phyloP scores from a whole-genome alignment of 108 stramenopile species.

The Fragilariopsis cylindrus region DNA sequence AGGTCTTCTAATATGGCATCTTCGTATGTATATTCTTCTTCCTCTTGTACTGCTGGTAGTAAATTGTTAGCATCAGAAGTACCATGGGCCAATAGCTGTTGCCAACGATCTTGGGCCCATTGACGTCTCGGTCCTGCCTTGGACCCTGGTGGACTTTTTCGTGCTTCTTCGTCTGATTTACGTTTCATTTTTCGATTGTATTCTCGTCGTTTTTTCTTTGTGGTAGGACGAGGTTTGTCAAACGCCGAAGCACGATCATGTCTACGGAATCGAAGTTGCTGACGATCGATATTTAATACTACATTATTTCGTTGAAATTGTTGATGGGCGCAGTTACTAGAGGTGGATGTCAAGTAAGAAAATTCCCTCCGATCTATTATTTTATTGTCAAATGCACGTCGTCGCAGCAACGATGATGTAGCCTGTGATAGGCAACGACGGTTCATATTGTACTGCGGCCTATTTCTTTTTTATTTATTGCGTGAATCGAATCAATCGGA shows the following conservation, averaged over 20 bases:
- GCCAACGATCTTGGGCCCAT: constrained; percentile 47
- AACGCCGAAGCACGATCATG: constrained; percentile 67
- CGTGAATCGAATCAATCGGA: no score
- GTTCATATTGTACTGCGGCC: no score
- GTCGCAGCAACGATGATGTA: no score
- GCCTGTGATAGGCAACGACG: no score
- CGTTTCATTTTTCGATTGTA: constrained; percentile 55
- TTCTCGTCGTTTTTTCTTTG: constrained; percentile 59
- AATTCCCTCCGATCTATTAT: background rate
- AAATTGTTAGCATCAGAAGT: constrained; percentile 32
- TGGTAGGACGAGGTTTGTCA: constrained; percentile 57
- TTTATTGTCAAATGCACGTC: no score
- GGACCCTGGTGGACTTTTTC: constrained; percentile 65
- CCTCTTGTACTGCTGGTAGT: constrained; percentile 30
- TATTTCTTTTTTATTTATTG: no score
- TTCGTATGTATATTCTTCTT: constrained; percentile 63
- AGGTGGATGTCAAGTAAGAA: constrained; percentile 1
- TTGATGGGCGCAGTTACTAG: background rate
- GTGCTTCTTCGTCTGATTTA: constrained; percentile 30
- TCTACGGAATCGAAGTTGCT: constrained; percentile 56
- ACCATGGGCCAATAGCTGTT: constrained; percentile 44
- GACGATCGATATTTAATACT: background rate
- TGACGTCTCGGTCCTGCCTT: constrained; percentile 67
- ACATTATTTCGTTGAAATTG: background rate
- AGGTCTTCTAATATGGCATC: constrained; percentile 82